Base-by-base conservation (phyloP, 1,284 basidiomycete species). In the Ceraceosorus guamensis region DNA sequence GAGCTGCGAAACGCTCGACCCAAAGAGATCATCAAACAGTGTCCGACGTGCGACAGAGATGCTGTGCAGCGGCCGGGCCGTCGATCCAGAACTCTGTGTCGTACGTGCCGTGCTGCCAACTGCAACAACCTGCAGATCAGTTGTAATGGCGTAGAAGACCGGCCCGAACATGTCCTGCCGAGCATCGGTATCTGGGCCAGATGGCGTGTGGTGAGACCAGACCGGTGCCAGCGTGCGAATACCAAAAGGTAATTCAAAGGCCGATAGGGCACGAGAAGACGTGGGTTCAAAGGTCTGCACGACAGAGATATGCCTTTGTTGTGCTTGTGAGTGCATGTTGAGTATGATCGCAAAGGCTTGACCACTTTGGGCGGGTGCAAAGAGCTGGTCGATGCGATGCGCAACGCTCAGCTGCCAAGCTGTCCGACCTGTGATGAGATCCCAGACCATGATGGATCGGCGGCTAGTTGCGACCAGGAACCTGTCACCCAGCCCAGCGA, bases 21-120 rank as follows among this genome's bases (percentile, higher is more conserved):
- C 89, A 68, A 91, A 91, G 59, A 91, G 86, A 68, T 91, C 88
- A 68, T 88, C 85, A 77, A 91, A 88, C 5, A 91, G 77, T 13
- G 87, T 86, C 60, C 81, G 80, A 58, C 85, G 87, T 32, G 80
- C 77, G 11, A 82, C 77, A 2, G 85, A 86, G 57, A 89, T 81
- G 18, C 83, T 86, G 16, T 87, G 80, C 46, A 89, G 60, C 37
- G 61, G 55, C 37, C 53, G 59, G 8, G 65, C 61, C 14, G 58
- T 54, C 11, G 48, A 46, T 16, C 45, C 48, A 24, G 54, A 50
- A 11, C 54, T 39, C 4, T 46, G 43, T 16, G 41, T 54, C 14
- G 32, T n/a, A 11, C 14, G 31, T 32, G 56, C 43, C 24, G 24
- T 24, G 24, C 24, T 3, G 0, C 60, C 63, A 16, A 70, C 50